Evolutionary conservation across 2,329 filamentous ascomycete genomes (phyloP), one percentile per base, ranked within the genome.

Genomic region (Aureobasidium vineae): DNA sequence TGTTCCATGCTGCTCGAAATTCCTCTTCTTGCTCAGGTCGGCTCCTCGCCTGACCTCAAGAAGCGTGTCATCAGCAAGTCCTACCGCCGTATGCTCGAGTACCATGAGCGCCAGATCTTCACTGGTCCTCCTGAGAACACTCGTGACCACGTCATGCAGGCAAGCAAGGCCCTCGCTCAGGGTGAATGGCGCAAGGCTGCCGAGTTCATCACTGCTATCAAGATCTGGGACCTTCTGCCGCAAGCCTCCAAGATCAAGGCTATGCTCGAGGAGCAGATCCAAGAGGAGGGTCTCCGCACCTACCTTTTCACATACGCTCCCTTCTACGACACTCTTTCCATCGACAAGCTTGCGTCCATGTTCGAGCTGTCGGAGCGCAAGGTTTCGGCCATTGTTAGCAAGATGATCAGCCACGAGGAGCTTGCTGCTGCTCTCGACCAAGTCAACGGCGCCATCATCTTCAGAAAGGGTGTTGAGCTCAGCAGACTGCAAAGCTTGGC

Each of bases 361-460:
- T 99, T 99, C 79, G 95, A 99, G 80, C 88, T 99, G 28, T 86
- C 93, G 66, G 83, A 89, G 72, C 87, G 89, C 81, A 98, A 98
- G 85, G 93, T 97, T 61, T 84, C 90, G n/a, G 92, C 95, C 41
- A 88, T 99, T 66, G 88, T 99, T 75, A 96, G 92, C 85, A 96
- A 96, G 84, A 99, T 99, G 95, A 98, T 99, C 79, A 96, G 92
- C 74, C 95, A 99, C 83, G 95, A 99, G 81, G 95, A 99, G 80
- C 88, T 99, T 59, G 91, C 91, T 11, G 95, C 95, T 50, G 96
- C 95, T 43, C 87, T 99, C 33, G 96, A 99, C 83, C 95, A 99
- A 81, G 94, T 99, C 80, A 97, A 96, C 75, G 89, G 90, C 72
- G 96, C 92, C 61, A 92, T 99, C 80, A 95, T 98, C 82, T 99